phyloP scores from a whole-genome alignment of 2,329 filamentous ascomycete genomes.

The Pseudopyricularia javanii region DNA sequence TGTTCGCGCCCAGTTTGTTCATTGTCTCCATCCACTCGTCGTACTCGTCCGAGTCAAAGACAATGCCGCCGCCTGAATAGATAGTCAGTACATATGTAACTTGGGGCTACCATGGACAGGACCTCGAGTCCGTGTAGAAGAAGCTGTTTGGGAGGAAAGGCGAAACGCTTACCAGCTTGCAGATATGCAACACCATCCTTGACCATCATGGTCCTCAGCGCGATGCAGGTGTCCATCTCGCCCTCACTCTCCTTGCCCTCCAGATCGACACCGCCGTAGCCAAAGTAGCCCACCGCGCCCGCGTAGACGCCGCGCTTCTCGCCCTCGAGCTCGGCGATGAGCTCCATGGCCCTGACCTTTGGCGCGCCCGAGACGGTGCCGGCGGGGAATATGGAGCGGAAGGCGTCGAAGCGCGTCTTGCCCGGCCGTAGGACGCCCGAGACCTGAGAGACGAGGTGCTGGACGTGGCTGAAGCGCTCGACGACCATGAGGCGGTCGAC shows the following conservation, averaged over 20 bases:
- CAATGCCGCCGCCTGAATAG: conserved; percentile 67
- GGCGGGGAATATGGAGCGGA: conserved; percentile 91
- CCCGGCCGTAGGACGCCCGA: conserved; percentile 74
- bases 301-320: conserved; percentile 96
- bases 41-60: conserved; percentile 81
- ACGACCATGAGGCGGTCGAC: conserved; percentile 93
- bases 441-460: conserved; percentile 93
- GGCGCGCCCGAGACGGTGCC: conserved; percentile 92
- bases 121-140: no score
- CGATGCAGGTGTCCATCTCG: conserved; percentile 79
- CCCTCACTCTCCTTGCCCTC: conserved; percentile 54
- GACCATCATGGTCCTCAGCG: conserved; percentile 82
- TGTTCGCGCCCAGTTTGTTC: conserved; percentile 87
- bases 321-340: conserved; percentile 85
- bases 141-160: background rate
- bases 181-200: conserved; percentile 88
- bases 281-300: conserved; percentile 93
- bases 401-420: conserved; percentile 88
- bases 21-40: conserved; percentile 93
- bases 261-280: conserved; percentile 59
- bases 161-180: conserved; percentile 47
- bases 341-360: conserved; percentile 92
- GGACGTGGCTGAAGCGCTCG: conserved; percentile 90
- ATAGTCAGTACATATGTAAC: background rate
- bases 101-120: background rate